A percentile compares a stretch with the other conserved stretches of the same genome.
Evolutionary conservation across 805 yeast species (phyloP).

Genomic region (Saccharomyces paradoxus): DNA sequence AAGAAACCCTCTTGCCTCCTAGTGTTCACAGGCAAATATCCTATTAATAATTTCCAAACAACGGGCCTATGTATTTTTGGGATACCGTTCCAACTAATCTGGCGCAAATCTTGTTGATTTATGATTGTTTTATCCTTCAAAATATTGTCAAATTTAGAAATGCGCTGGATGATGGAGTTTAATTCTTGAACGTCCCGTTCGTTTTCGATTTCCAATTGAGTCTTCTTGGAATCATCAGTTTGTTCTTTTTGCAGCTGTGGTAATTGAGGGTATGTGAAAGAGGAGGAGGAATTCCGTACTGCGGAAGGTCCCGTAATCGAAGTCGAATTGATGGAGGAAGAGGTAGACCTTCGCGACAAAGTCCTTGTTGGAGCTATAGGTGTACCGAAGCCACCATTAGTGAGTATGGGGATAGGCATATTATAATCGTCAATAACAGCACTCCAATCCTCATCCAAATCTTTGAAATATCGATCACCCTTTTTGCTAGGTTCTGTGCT

Average conservation of each 20-base stretch:
- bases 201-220: conserved; percentile 22
- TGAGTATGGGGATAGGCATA: conserved; percentile 27
- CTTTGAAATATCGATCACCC: conserved; percentile 42
- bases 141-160: conserved; percentile 57
- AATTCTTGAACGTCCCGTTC: conserved; percentile 35
- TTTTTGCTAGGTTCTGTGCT: conserved; percentile 17
- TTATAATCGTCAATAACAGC: conserved; percentile 51
- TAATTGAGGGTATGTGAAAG: conserved; percentile 24
- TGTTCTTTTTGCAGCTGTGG: conserved; percentile 21
- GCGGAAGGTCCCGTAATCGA: conserved; percentile 1
- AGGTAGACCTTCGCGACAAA: conserved; percentile 10
- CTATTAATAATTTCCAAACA: conserved; percentile 83
- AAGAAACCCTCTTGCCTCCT: conserved; percentile 64
- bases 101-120: conserved; percentile 60
- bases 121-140: conserved; percentile 46
- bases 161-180: conserved; percentile 53
- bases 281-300: not conserved
- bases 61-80: conserved; percentile 74
- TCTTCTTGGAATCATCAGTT: conserved; percentile 9
- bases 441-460: conserved; percentile 90
- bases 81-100: conserved; percentile 89
- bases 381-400: conserved; percentile 25
- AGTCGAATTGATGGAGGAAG: conserved; percentile 19
- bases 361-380: conserved; percentile 17
- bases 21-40: conserved; percentile 82